phyloP scores from a whole-genome alignment of 768 basidiomycete genomes.

The Rhizopogon vinicolor region DNA sequence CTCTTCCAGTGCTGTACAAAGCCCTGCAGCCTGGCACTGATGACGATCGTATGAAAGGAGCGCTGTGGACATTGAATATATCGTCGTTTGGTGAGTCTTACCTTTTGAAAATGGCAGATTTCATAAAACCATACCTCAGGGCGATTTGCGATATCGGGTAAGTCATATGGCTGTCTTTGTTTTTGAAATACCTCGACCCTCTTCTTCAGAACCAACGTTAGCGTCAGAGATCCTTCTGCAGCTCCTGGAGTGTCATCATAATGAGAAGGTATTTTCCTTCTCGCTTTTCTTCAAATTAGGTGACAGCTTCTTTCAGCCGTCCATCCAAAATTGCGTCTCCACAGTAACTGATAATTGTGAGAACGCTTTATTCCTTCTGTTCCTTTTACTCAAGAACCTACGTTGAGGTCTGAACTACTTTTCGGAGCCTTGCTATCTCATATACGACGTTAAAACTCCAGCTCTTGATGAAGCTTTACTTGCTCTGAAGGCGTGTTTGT shows the following conservation, averaged over 20 bases:
- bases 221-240: constrained; percentile 53
- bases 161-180: constrained; percentile 2
- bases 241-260: constrained; percentile 71
- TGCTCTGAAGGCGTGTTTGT: constrained; percentile 34
- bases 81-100: constrained; percentile 48
- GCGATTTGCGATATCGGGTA: constrained; percentile 39
- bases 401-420: constrained; percentile 53
- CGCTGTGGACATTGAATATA: constrained; percentile 71
- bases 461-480: constrained; percentile 34
- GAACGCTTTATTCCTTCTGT: constrained; percentile 7
- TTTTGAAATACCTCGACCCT: not conserved
- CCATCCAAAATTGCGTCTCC: constrained; percentile 70
- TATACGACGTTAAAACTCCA: constrained; percentile 47
- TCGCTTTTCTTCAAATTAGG: not conserved
- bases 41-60: constrained; percentile 91
- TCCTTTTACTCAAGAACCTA: constrained; percentile 1
- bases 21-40: constrained; percentile 66
- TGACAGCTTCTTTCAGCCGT: constrained; percentile 41
- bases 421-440: constrained; percentile 51
- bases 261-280: constrained; percentile 61
- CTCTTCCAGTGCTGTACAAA: constrained; percentile 52
- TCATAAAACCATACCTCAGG: constrained; percentile 19
- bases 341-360: constrained; percentile 65
- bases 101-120: not conserved
- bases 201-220: constrained; percentile 53